Conservation (phyloP, 768 basidiomycete genomes). For the Termitomyces sp. region DNA sequence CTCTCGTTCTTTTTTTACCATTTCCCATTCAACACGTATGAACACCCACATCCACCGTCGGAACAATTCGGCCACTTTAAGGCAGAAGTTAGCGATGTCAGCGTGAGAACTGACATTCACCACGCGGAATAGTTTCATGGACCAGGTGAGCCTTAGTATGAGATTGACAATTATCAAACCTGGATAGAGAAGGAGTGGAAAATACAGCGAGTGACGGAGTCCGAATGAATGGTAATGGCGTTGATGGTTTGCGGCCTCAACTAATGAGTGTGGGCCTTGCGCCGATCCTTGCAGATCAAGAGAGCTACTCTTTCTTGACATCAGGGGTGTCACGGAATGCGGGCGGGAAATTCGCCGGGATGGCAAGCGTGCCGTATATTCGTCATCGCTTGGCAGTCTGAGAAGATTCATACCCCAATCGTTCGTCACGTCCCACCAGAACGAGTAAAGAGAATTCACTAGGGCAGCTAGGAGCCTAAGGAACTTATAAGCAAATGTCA, state of each 20-base stretch:
- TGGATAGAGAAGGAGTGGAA: constrained; percentile 82
- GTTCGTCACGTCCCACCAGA: constrained; percentile 99
- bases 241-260: constrained; percentile 12
- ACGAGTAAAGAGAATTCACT: constrained; percentile 90
- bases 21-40: constrained; percentile 95
- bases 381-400: constrained; percentile 25
- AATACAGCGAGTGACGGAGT: constrained; percentile 69
- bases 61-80: constrained; percentile 86
- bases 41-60: constrained; percentile 99
- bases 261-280: constrained; percentile 1
- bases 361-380: constrained; percentile 24
- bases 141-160: constrained; percentile 89
- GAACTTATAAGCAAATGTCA: constrained; percentile 1
- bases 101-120: constrained; percentile 76
- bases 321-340: constrained; percentile 31
- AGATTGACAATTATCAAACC: constrained; percentile 79
- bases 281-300: constrained; percentile 2
- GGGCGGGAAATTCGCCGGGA: constrained; percentile 42
- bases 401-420: constrained; percentile 94
- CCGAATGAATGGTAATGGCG: constrained; percentile 52
- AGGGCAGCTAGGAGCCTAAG: constrained; percentile 77
- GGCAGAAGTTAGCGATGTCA: constrained; percentile 78
- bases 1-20: constrained; percentile 51
- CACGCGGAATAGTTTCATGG: constrained; percentile 83
- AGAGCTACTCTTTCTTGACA: constrained; percentile 12